Percentiles rank a stretch among this genome's conserved stretches.
Evolutionary conservation across 2,329 filamentous ascomycete species (phyloP).

Genomic region (Dactylonectria macrodidyma): DNA sequence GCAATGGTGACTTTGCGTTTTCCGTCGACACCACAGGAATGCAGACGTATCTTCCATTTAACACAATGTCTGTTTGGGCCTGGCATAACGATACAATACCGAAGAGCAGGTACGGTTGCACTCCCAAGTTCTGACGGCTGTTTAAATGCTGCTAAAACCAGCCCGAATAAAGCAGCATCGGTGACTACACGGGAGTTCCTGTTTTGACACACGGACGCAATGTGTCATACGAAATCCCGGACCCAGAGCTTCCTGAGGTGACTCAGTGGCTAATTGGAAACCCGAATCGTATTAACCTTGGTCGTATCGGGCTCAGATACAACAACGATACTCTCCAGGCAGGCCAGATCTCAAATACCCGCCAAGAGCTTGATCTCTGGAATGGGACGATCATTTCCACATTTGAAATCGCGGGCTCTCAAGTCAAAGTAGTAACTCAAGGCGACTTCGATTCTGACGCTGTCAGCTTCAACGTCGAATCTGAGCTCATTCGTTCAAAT

Average conservation of each 20-base stretch:
- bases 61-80: constrained; percentile 64
- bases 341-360: constrained; percentile 45
- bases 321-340: constrained; percentile 49
- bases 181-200: constrained; percentile 53
- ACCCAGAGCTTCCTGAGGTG: constrained; percentile 52
- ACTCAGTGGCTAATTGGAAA: constrained; percentile 69
- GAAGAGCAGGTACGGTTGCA: constrained; percentile 44
- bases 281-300: constrained; percentile 61
- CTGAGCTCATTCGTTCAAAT: constrained; percentile 51
- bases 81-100: constrained; percentile 66
- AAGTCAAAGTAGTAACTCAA: constrained; percentile 54
- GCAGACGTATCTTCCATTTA: constrained; percentile 61
- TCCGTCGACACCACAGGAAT: constrained; percentile 63
- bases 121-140: no score
- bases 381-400: constrained; percentile 52
- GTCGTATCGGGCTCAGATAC: constrained; percentile 58
- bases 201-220: constrained; percentile 55
- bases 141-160: background rate
- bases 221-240: constrained; percentile 56
- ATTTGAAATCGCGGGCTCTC: constrained; percentile 50
- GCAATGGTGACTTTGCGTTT: constrained; percentile 66
- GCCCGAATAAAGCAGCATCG: background rate
- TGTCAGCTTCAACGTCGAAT: constrained; percentile 55
- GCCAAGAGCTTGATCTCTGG: constrained; percentile 47
- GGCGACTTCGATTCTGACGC: constrained; percentile 58